Evolutionary conservation across 306 rosid species (phyloP).

Genomic region (Trichosanthes truncata): DNA sequence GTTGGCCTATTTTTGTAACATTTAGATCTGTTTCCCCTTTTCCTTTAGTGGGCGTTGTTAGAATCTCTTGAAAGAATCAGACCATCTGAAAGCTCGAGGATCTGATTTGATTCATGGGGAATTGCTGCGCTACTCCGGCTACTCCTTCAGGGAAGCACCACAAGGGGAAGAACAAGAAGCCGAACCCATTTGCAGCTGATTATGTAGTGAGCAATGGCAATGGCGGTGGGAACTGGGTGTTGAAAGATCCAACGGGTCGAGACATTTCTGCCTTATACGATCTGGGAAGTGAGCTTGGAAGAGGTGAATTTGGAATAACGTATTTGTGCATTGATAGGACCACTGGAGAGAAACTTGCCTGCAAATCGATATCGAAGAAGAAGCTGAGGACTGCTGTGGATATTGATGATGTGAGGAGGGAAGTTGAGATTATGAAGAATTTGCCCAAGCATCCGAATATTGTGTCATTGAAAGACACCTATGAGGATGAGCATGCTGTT

Average conservation of each 20-base stretch:
- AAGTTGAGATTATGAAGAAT: constrained; percentile 28
- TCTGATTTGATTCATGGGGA: constrained; percentile 22
- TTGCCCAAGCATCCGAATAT: constrained; percentile 27
- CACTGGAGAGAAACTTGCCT: constrained; percentile 19
- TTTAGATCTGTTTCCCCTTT: constrained; percentile 3
- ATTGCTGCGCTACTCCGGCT: constrained; percentile 19
- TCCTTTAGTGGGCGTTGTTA: background rate
- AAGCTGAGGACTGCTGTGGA: constrained; percentile 23
- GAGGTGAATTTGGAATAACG: constrained; percentile 23
- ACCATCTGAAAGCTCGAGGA: background rate
- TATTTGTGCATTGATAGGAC: constrained; percentile 17
- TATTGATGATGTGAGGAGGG: constrained; percentile 26
- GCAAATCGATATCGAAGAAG: constrained; percentile 29
- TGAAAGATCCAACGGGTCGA: constrained; percentile 21
- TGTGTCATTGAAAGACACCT: constrained; percentile 22
- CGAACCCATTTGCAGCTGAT: constrained; percentile 20
- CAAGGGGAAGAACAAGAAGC: constrained; percentile 16
- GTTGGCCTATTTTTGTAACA: background rate
- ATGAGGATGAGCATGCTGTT: constrained; percentile 25
- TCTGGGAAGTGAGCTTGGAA: constrained; percentile 23
- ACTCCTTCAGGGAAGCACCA: constrained; percentile 8
- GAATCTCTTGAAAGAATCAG: background rate
- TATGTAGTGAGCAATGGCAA: constrained; percentile 14
- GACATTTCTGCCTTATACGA: constrained; percentile 12
- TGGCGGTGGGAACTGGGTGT: constrained; percentile 19